Conservation (phyloP, 768 basidiomycete species). For the Hygrophorus pudorinus region DNA sequence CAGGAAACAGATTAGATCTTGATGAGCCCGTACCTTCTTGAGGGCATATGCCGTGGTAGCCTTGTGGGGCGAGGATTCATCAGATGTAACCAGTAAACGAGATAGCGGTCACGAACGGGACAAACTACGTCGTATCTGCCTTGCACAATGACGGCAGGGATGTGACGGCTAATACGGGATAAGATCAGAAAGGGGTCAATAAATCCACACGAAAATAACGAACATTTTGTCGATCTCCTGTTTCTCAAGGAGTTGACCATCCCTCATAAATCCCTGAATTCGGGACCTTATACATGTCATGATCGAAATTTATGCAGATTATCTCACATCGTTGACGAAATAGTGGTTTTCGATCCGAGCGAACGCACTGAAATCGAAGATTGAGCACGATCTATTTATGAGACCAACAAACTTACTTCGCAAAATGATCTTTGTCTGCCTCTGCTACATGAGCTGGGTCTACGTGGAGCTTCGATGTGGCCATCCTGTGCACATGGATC, state of each 20-base stretch:
- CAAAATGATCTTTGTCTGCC: conserved; percentile 65
- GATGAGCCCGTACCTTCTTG: conserved; percentile 41
- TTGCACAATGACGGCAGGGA: conserved; percentile 75
- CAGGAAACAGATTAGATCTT: not conserved
- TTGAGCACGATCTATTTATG: not conserved
- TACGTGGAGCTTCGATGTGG: conserved; percentile 64
- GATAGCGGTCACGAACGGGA: conserved; percentile 38
- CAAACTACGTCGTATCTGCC: conserved; percentile 88
- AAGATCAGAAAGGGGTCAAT: not conserved
- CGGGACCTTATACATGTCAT: not conserved
- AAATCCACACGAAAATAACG: conserved; percentile 10
- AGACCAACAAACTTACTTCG: conserved; percentile 40
- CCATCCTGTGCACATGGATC: conserved; percentile 46
- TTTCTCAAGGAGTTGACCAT: conserved; percentile 76
- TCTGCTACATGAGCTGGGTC: conserved; percentile 59
- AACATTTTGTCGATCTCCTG: conserved; percentile 84
- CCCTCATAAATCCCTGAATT: conserved; percentile 73
- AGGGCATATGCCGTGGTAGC: conserved; percentile 73
- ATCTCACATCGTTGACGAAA: conserved; percentile 65
- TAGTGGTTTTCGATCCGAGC: conserved; percentile 88
- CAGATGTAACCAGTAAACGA: not conserved
- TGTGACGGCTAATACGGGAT: conserved; percentile 59
- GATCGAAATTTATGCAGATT: not conserved
- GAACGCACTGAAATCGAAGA: conserved; percentile 50
- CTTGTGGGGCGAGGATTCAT: conserved; percentile 23